These are phyloP conservation scores for Rhizophagus sp. DNA, from an alignment of 192 early-diverging fungal genomes.

Conservation along the genomic window DNA sequence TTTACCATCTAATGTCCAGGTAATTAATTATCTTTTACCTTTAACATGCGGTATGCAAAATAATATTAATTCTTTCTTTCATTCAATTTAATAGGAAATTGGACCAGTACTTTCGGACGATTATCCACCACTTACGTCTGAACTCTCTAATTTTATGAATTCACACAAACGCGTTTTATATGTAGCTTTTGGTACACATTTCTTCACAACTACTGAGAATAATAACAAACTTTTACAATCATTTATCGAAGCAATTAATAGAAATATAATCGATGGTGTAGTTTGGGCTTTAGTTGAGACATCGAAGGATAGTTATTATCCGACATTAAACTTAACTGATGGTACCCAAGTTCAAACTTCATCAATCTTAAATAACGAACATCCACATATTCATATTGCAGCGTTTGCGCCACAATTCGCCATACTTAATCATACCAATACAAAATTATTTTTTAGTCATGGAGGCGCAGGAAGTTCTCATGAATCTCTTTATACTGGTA, in stretches of 20 bases:
- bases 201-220: slow-evolving; percentile 11
- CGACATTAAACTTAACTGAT: not conserved
- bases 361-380: not conserved
- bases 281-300: slow-evolving; percentile 33
- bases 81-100: slow-evolving; percentile 13
- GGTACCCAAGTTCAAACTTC: not conserved
- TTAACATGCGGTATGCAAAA: too few relatives aligned
- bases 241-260: slow-evolving; percentile 29
- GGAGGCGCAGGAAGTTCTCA: slow-evolving; percentile 34
- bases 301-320: too few relatives aligned
- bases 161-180: slow-evolving; percentile 29
- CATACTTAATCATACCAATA: slow-evolving; percentile 33
- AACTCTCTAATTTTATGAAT: slow-evolving; percentile 16
- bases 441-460: slow-evolving; percentile 35
- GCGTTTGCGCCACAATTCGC: slow-evolving; percentile 38
- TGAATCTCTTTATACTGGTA: slow-evolving; percentile 35
- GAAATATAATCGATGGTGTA: slow-evolving; percentile 34
- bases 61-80: too few relatives aligned
- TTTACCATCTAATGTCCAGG: too few relatives aligned
- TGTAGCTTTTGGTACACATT: slow-evolving; percentile 36
- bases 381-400: slow-evolving; percentile 21
- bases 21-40: too few relatives aligned
- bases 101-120: slow-evolving; percentile 37
- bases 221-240: slow-evolving; percentile 31
- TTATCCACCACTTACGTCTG: slow-evolving; percentile 15